Conservation (phyloP, 2,329 filamentous ascomycete genomes). For the Helotiales sp. region DNA sequence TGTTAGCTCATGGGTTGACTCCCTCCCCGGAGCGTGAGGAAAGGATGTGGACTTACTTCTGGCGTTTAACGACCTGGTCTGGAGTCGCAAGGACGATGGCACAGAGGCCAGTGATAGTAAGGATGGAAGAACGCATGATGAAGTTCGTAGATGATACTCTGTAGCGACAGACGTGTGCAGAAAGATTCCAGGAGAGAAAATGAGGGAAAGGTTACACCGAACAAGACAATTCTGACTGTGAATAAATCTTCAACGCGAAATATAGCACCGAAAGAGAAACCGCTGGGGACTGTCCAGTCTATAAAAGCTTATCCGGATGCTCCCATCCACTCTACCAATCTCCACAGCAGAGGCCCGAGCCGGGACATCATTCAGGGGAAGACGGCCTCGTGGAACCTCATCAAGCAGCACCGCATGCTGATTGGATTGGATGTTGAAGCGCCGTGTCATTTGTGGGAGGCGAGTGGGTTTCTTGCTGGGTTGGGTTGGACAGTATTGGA, state of each 20-base stretch:
- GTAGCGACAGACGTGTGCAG: background rate
- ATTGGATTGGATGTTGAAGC: background rate
- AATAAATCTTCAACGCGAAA: background rate
- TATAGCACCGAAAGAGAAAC: background rate
- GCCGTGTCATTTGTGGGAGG: background rate
- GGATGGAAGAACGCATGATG: conserved; percentile 21
- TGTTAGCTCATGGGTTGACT: too few relatives aligned
- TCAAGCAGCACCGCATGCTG: background rate
- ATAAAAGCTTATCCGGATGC: background rate
- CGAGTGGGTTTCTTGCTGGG: background rate
- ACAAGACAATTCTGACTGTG: background rate
- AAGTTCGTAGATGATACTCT: background rate
- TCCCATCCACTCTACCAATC: background rate
- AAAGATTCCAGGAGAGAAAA: background rate
- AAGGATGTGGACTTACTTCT: background rate
- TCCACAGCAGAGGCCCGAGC: background rate
- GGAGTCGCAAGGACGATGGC: conserved; percentile 12
- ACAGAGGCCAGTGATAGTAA: conserved; percentile 18
- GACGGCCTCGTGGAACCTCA: background rate
- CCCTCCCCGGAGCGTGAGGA: too few relatives aligned
- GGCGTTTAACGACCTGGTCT: background rate
- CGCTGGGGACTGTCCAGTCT: background rate
- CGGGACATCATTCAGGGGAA: background rate
- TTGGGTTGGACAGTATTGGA: background rate
- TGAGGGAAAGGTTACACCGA: background rate